Evolutionary conservation across 2,329 filamentous ascomycete species (phyloP).

Genomic region (Phialophora macrospora): DNA sequence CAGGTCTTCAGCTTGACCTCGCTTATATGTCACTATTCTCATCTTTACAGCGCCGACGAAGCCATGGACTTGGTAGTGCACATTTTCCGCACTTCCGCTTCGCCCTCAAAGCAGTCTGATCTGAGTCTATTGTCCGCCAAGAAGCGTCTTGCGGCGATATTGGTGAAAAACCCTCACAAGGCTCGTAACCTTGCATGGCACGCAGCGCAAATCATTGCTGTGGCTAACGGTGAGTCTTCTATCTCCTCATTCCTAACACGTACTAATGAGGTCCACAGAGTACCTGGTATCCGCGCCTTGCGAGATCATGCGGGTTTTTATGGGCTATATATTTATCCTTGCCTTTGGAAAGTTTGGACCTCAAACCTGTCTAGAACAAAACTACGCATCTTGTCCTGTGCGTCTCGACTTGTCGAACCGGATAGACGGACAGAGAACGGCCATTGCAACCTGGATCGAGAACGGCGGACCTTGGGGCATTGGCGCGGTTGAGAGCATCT

Average conservation of each 20-base stretch:
- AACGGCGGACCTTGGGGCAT: slow-evolving; percentile 31
- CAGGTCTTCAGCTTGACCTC: slow-evolving; percentile 23
- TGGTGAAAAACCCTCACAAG: slow-evolving; percentile 28
- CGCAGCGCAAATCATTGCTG: slow-evolving; percentile 48
- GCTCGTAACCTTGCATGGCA: slow-evolving; percentile 34
- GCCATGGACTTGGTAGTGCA: slow-evolving; percentile 33
- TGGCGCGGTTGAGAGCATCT: slow-evolving; percentile 28
- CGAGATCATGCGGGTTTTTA: slow-evolving; percentile 35
- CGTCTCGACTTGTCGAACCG: slow-evolving; percentile 29
- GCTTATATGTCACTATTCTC: slow-evolving; percentile 34
- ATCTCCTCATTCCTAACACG: background rate
- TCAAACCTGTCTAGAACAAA: slow-evolving; percentile 14
- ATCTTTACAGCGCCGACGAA: slow-evolving; percentile 34
- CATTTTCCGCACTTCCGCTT: slow-evolving; percentile 31
- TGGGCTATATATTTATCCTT: slow-evolving; percentile 36
- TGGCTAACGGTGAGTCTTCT: slow-evolving; percentile 45
- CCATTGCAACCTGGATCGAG: slow-evolving; percentile 30
- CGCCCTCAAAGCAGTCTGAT: slow-evolving; percentile 21
- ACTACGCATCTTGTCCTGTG: slow-evolving; percentile 22
- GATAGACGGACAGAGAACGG: slow-evolving; percentile 23
- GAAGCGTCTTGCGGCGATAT: slow-evolving; percentile 25
- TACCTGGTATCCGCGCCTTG: slow-evolving; percentile 49
- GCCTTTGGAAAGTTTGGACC: slow-evolving; percentile 32
- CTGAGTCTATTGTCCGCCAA: slow-evolving; percentile 25
- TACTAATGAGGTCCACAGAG: background rate